Percentiles rank a stretch among this genome's conserved stretches.
These are phyloP conservation scores for Sclerotinia spermophila DNA, from an alignment of 2,329 filamentous ascomycete genomes.

Conservation along the genomic window DNA sequence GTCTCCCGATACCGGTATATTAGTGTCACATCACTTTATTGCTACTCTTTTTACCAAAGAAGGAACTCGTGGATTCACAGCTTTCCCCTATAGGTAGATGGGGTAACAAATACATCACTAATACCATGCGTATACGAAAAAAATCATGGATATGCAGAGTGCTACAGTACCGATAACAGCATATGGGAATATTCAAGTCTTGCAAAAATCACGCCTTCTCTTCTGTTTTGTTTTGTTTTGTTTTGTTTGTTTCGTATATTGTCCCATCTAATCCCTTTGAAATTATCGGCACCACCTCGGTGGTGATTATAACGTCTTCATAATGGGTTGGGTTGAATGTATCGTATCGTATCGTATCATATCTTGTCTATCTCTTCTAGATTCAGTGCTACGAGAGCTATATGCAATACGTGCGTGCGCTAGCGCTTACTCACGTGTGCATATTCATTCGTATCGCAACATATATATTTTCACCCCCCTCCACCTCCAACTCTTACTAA, in stretches of 20 bases:
- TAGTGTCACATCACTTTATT: slow-evolving; percentile 51
- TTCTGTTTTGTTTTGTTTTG: no score
- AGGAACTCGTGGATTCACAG: slow-evolving; percentile 47
- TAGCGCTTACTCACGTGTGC: no score
- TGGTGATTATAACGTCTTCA: no score
- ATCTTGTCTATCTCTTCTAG: no score
- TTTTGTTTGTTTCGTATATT: slow-evolving; percentile 3
- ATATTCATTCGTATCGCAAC: no score
- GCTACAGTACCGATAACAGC: slow-evolving; percentile 51
- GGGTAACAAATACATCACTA: slow-evolving; percentile 51
- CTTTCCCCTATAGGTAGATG: slow-evolving; percentile 57
- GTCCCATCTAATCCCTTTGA: slow-evolving; percentile 57
- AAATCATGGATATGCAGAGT: slow-evolving; percentile 50
- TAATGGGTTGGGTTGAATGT: no score
- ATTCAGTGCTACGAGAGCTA: no score
- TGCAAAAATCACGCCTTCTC: slow-evolving; percentile 46
- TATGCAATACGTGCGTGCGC: no score
- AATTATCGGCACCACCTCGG: no score
- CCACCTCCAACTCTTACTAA: no score
- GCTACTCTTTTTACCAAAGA: slow-evolving; percentile 36
- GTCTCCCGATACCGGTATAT: slow-evolving; percentile 59
- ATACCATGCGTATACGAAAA: slow-evolving; percentile 49
- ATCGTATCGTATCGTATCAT: no score
- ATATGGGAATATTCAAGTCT: slow-evolving; percentile 43
- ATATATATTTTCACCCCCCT: no score